A percentile compares a stretch with the other conserved stretches of the same genome.
phyloP scores from a whole-genome alignment of 2,329 filamentous ascomycete genomes.

The Karstenula rhodostoma region DNA sequence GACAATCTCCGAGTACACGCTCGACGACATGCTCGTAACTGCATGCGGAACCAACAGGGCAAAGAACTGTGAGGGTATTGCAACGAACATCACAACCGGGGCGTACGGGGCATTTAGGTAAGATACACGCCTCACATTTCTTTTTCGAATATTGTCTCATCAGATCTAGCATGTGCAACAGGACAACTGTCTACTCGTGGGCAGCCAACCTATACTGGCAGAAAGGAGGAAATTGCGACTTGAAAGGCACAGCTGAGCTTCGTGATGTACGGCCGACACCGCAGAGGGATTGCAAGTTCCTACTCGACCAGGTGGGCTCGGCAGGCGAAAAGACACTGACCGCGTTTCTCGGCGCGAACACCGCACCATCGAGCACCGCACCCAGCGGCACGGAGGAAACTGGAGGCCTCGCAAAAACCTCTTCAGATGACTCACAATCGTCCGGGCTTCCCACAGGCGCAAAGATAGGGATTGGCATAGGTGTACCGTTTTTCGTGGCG shows the following conservation, averaged over 20 bases:
- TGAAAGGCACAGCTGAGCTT: conserved; percentile 5
- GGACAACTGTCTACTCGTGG: conserved; percentile 10
- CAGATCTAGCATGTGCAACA: conserved; percentile 11
- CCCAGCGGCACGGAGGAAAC: background rate
- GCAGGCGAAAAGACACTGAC: conserved; percentile 7
- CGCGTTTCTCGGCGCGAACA: background rate
- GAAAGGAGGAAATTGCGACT: conserved; percentile 1
- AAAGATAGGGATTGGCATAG: background rate
- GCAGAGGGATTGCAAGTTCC: conserved; percentile 8
- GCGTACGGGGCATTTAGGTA: conserved; percentile 19
- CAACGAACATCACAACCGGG: background rate
- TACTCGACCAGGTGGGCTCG: conserved; percentile 12
- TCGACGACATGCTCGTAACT: background rate
- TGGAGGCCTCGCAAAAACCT: background rate
- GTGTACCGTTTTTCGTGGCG: background rate
- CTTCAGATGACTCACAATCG: background rate
- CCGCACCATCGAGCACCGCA: background rate
- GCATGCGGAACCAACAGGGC: background rate
- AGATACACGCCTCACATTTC: background rate
- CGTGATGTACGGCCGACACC: background rate
- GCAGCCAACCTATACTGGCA: conserved; percentile 10
- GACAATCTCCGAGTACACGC: background rate
- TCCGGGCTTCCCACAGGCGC: background rate
- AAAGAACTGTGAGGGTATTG: background rate
- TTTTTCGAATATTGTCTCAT: background rate